Evolutionary conservation across 257 asterid species (phyloP), one percentile per base, ranked within the genome.

Genomic region (Haberlea rhodopensis): DNA sequence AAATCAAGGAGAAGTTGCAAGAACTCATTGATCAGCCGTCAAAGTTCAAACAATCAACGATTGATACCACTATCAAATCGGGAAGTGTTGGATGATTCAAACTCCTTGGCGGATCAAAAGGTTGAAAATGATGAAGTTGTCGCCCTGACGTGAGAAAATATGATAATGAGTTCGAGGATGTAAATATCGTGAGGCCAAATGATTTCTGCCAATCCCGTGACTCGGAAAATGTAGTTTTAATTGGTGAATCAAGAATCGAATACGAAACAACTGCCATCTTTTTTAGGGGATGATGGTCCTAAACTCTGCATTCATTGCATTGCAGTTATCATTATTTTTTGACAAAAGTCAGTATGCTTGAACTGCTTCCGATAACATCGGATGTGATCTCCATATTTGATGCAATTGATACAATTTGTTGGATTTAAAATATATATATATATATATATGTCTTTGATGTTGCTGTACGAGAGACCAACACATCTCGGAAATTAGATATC

Each of bases 21-120:
- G 81, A 76, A 71, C 87, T 89, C 75, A 78, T 78, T 53, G 98
- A 89, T 73, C 86, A 87, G 16, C 91, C 97, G 5, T 82, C 74
- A 73, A n/a, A n/a, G n/a, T n/a, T n/a, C n/a, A n/a, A 73, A 70
- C 66, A 84, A 89, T 75, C 98, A 87, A 67, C 95, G 84, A 0
- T 61, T 89, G 80, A 76, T 87, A 61, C 73, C 86, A 62, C 62
- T 82, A 80, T 84, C 81, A 23, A 74, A 63, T 71, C 70, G 48
- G 61, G 84, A 89, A 76, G 81, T 80, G 23, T 78, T 92, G 62
- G 98, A 87, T 37, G 98, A 92, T 74, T 76, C 84, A 24, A 89
- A 84, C 76, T 70, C 98, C 24, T 79, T 89, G 62, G 98, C 97
- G 23, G 96, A 89, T 81, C 97, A 89, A 75, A 87, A 85, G 91